Percentiles rank a stretch among this genome's conserved stretches.
Evolutionary conservation across 78 protist species (phyloP).

Genomic region (Protostelium mycophagum): DNA sequence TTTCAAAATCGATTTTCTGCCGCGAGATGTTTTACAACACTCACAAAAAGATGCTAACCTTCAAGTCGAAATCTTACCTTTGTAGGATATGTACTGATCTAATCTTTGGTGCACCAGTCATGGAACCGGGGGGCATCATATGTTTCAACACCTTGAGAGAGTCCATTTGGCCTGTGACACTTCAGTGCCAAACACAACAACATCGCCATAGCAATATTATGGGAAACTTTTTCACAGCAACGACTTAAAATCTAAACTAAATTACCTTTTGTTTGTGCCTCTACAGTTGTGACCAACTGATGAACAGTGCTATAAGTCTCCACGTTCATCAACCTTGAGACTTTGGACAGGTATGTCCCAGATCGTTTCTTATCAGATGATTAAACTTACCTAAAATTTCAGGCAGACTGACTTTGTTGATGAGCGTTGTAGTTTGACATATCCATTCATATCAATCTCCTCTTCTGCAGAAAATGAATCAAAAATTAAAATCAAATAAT

Average conservation of each 20-base stretch:
- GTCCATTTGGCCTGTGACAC: not conserved
- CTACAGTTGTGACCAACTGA: constrained; percentile 75
- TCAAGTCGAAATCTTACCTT: not conserved
- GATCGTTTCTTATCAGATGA: not conserved
- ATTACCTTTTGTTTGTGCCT: not conserved
- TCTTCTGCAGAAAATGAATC: not conserved
- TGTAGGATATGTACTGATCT: constrained; percentile 50
- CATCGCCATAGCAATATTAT: no score
- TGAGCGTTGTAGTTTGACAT: not conserved
- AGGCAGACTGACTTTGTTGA: not conserved
- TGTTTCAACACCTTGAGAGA: not conserved
- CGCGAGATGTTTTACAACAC: not conserved
- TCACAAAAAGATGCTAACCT: not conserved
- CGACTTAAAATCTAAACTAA: no score
- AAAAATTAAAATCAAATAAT: no score
- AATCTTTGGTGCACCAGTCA: constrained; percentile 76
- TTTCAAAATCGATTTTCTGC: no score
- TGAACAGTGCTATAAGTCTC: constrained; percentile 77
- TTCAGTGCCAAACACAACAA: not conserved
- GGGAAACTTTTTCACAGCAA: not conserved
- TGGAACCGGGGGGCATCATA: constrained; percentile 45
- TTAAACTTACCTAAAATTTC: not conserved
- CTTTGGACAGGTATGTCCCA: not conserved
- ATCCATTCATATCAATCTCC: not conserved
- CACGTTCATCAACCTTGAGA: constrained; percentile 35